Evolutionary conservation across 306 rosid genomes (phyloP), one percentile per base, ranked within the genome.

Genomic region (Cucurbita maxima): DNA sequence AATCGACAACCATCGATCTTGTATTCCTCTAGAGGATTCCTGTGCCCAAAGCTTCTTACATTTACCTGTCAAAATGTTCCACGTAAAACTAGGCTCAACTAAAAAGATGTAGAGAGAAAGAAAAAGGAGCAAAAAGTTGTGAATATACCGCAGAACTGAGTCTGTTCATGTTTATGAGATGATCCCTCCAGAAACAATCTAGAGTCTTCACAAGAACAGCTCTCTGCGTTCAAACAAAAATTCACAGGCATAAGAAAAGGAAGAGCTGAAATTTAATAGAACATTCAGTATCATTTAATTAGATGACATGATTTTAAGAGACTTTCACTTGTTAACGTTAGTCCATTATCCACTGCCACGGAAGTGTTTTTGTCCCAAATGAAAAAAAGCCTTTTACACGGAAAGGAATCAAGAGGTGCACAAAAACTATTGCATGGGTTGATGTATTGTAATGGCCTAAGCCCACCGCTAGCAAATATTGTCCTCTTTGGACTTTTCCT

Each of bases 111-210:
- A 11, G 78, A 5, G 2, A 75, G 14, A 57, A 59, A 71, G 53
- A 45, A 25, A 75, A 34, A 44, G 38, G 34, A 58, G 78, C 20
- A 82, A 62, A 69, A 50, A 61, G 56, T 61, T 20, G 6, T 3
- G 43, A 25, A 70, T 90, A 70, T 94, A 94, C 97, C 90, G 97
- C 97, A 55, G 97, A 94, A 80, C 90, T 94, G 74, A 90, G 97
- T 58, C 88, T 83, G 79, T 94, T 94, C 98, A 94, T 94, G 92
- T 94, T 94, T 77, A 94, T 78, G 44, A 94, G 98, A 83, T 90
- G 97, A 86, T 94, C 97, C 78, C 96, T 89, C 98, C 98, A 94
- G 86, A 94, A 94, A 80, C 90, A 81, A 79, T 94, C 98, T 6
- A 94, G 89, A 61, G 96, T 87, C 87, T 94, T 88, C 82, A 94